Conservation (phyloP, 2,329 filamentous ascomycete genomes). For the Lasiodiplodia citricola region DNA sequence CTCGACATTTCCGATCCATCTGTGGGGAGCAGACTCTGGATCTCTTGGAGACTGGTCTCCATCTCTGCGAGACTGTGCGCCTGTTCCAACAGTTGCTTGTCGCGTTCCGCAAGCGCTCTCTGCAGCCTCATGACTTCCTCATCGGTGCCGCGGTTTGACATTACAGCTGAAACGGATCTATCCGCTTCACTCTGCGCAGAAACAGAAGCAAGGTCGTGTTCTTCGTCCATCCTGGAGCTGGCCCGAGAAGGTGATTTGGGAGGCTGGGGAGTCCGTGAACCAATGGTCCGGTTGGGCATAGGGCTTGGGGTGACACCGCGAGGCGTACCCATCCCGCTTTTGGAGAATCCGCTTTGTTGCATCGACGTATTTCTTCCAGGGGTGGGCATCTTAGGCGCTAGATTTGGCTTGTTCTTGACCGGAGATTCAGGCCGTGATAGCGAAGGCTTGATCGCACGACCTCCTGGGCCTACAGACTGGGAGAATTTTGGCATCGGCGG, state of each 20-base stretch:
- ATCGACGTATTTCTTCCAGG: conserved; percentile 64
- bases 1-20: conserved; percentile 55
- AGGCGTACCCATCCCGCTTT: conserved; percentile 56
- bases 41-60: conserved; percentile 83
- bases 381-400: conserved; percentile 57
- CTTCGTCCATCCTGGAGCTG: conserved; percentile 51
- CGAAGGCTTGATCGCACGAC: conserved; percentile 72
- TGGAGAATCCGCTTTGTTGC: conserved; percentile 51
- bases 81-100: conserved; percentile 88
- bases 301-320: conserved; percentile 69
- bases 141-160: conserved; percentile 24
- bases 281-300: conserved; percentile 63
- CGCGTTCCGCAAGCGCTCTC: conserved; percentile 76
- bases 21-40: conserved; percentile 72
- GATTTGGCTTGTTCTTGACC: conserved; percentile 67
- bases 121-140: conserved; percentile 24
- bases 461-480: conserved; percentile 79
- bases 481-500: conserved; percentile 80
- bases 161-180: conserved; percentile 30
- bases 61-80: conserved; percentile 83
- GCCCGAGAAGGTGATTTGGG: conserved; percentile 54
- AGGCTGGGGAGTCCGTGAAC: conserved; percentile 45
- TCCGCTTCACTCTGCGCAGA: conserved; percentile 32
- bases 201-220: conserved; percentile 42
- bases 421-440: conserved; percentile 90